Evolutionary conservation across 2,329 filamentous ascomycete species (phyloP).

Genomic region (Pleomassaria siparia): DNA sequence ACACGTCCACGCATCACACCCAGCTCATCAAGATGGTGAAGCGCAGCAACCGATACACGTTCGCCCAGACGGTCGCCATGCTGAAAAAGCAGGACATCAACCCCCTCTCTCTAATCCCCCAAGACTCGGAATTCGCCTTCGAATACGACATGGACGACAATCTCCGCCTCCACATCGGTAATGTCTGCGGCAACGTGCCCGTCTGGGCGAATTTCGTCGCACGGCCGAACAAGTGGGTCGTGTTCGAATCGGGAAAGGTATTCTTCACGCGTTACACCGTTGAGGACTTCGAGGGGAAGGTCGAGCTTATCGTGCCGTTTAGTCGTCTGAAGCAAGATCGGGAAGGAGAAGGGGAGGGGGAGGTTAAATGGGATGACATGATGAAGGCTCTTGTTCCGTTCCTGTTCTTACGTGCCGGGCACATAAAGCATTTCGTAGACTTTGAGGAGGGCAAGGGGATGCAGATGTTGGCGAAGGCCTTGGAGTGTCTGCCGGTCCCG

Average conservation of each 20-base stretch:
- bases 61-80: no score
- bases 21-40: no score
- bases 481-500: neutral
- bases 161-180: neutral
- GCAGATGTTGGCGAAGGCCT: neutral
- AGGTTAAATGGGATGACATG: neutral
- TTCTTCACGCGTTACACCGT: neutral
- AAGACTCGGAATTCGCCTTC: neutral
- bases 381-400: neutral
- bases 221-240: neutral
- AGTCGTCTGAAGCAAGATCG: neutral
- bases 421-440: neutral
- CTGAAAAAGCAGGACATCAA: no score
- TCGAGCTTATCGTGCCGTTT: neutral
- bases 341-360: neutral
- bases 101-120: neutral
- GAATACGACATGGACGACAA: neutral
- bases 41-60: no score
- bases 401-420: neutral
- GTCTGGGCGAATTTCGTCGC: neutral
- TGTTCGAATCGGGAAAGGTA: neutral
- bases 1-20: no score
- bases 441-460: neutral
- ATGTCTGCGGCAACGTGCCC: neutral
- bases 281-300: neutral